phyloP scores from a whole-genome alignment of 306 rosid genomes.

The Prunus dulcis region DNA sequence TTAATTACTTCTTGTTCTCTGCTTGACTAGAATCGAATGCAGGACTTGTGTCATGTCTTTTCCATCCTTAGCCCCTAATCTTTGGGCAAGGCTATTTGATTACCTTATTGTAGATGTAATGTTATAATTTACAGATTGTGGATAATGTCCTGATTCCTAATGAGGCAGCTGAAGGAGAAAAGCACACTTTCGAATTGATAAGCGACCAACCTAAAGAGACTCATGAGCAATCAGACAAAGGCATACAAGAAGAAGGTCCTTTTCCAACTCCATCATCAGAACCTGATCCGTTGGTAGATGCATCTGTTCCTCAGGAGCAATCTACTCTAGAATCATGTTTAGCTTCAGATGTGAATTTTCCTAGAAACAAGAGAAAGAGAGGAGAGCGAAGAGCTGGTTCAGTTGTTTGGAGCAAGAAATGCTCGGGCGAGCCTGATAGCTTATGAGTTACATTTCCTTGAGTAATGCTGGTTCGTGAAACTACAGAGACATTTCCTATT shows the following conservation, averaged over 20 bases:
- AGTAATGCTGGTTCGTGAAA: background rate
- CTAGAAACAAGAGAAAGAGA: constrained; percentile 66
- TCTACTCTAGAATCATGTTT: constrained; percentile 50
- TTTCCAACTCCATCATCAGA: constrained; percentile 35
- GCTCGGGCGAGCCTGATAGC: constrained; percentile 67
- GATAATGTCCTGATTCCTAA: constrained; percentile 52
- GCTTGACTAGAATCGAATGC: background rate
- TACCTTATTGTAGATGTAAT: constrained; percentile 3
- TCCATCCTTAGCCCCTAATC: background rate
- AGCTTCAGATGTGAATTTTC: constrained; percentile 51
- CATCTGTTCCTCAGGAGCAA: constrained; percentile 44
- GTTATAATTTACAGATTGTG: constrained; percentile 52
- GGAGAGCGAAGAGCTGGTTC: constrained; percentile 90
- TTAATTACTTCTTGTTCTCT: background rate
- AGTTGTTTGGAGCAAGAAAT: constrained; percentile 71
- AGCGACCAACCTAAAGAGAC: constrained; percentile 27
- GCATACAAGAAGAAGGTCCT: constrained; percentile 39
- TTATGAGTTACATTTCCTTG: constrained; percentile 36
- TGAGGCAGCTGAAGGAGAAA: constrained; percentile 52
- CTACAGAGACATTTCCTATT: background rate
- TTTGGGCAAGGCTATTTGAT: background rate
- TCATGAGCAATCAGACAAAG: constrained; percentile 35
- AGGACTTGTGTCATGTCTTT: background rate
- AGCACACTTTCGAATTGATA: constrained; percentile 18
- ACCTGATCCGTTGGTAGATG: constrained; percentile 21